phyloP scores from a whole-genome alignment of 139 green algal species.

The Dunaliella sp. region DNA sequence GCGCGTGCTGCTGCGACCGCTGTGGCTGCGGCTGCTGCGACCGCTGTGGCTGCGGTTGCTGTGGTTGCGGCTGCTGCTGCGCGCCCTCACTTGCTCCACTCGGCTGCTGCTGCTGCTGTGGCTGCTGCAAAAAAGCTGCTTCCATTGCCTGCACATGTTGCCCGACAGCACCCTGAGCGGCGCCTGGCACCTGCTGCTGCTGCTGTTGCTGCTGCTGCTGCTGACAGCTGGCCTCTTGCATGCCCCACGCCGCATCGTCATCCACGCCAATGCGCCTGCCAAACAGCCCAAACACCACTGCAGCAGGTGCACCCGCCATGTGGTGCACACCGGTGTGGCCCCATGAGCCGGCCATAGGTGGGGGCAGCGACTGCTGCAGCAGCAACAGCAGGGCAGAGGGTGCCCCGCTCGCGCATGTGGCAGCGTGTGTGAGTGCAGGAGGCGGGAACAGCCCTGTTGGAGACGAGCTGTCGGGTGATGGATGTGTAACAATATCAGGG shows the following conservation, averaged over 20 bases:
- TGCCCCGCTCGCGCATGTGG: no score
- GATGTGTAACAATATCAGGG: no score
- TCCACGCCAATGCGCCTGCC: neutral
- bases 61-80: no score
- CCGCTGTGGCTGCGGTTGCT: no score
- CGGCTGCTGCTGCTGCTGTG: no score
- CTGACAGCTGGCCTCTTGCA: neutral
- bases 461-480: no score
- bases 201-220: neutral
- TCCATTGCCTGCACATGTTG: no score
- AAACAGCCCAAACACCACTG: neutral
- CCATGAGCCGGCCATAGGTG: neutral
- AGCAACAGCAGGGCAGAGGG: neutral
- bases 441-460: neutral
- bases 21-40: no score
- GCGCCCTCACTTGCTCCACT: no score
- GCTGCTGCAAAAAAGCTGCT: no score
- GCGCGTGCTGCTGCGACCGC: no score
- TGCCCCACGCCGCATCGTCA: neutral
- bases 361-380: neutral
- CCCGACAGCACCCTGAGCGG: no score
- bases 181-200: neutral
- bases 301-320: neutral
- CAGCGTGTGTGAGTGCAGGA: neutral
- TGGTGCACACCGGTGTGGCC: neutral